Conservation (phyloP, 2,329 filamentous ascomycete genomes). For the Beauveria medogensis region DNA sequence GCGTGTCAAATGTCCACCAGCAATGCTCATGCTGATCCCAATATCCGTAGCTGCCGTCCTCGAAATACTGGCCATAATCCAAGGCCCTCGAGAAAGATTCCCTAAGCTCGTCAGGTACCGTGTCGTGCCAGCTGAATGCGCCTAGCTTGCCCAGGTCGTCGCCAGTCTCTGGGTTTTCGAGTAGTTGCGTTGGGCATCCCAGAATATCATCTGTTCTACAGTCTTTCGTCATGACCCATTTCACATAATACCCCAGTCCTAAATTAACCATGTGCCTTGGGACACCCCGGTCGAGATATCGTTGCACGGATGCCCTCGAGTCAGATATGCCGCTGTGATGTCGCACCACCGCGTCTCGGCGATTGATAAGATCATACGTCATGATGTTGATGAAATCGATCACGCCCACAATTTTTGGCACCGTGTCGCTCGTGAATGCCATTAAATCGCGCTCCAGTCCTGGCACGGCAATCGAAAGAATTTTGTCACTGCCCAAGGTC, state of each 20-base stretch:
- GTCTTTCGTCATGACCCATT: conserved; percentile 49
- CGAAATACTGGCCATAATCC: conserved; percentile 38
- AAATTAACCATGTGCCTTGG: conserved; percentile 47
- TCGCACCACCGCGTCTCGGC: conserved; percentile 53
- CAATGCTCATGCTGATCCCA: conserved; percentile 50
- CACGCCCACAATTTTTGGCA: conserved; percentile 48
- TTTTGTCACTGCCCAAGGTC: conserved; percentile 46
- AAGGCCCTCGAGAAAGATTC: conserved; percentile 51
- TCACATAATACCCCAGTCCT: conserved; percentile 60
- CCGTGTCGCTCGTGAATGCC: conserved; percentile 50
- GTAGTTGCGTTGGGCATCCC: conserved; percentile 45
- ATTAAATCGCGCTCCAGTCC: conserved; percentile 59
- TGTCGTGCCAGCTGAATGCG: conserved; percentile 52
- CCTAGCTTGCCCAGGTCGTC: conserved; percentile 49
- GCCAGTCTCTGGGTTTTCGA: conserved; percentile 52
- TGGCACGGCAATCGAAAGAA: conserved; percentile 62
- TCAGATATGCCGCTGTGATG: conserved; percentile 57
- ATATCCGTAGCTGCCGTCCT: conserved; percentile 63
- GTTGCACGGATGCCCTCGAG: conserved; percentile 46
- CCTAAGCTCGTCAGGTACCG: conserved; percentile 42
- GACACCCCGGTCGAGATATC: conserved; percentile 50
- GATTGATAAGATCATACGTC: conserved; percentile 65
- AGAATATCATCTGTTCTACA: conserved; percentile 35
- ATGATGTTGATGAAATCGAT: conserved; percentile 63
- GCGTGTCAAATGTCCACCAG: conserved; percentile 71